These are phyloP conservation scores for maize (Zea mays) DNA, from an alignment of 176 grass and related monocot genomes.

Conservation along the genomic window DNA sequence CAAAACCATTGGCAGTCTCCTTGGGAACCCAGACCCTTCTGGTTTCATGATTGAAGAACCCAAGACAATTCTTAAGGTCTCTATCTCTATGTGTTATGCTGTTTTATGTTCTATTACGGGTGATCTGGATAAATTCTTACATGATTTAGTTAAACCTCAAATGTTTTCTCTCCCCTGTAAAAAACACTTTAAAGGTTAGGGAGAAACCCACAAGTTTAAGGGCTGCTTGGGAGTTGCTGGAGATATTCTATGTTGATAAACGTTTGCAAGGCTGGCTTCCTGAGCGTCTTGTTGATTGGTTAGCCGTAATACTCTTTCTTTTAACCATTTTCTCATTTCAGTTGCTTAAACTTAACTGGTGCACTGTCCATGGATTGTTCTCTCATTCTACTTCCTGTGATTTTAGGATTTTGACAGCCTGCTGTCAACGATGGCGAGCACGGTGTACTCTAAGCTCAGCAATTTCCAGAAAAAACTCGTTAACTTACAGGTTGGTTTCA, in stretches of 20 bases:
- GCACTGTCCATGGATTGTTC: background rate
- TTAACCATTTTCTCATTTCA: constrained; percentile 23
- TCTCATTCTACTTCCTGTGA: constrained; percentile 23
- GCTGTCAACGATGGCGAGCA: constrained; percentile 51
- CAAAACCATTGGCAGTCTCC: constrained; percentile 67
- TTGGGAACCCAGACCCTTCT: constrained; percentile 46
- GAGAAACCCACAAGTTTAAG: constrained; percentile 69
- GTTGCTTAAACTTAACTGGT: constrained; percentile 8
- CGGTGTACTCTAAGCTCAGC: constrained; percentile 55
- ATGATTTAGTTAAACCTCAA: constrained; percentile 7
- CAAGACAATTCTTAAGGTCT: constrained; percentile 71
- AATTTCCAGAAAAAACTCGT: constrained; percentile 75
- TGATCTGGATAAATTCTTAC: constrained; percentile 2
- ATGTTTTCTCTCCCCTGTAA: constrained; percentile 15
- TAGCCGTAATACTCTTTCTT: constrained; percentile 80
- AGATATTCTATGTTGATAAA: constrained; percentile 98
- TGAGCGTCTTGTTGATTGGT: constrained; percentile 96
- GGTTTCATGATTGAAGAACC: constrained; percentile 65
- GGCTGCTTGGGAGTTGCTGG: constrained; percentile 92
- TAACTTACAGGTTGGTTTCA: constrained; percentile 61
- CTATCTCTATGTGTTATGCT: constrained; percentile 1
- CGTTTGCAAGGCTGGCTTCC: constrained; percentile 82
- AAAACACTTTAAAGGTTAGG: constrained; percentile 49
- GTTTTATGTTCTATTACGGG: constrained; percentile 15
- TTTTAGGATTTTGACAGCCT: constrained; percentile 81